Evolutionary conservation across 2,329 filamentous ascomycete genomes (phyloP).

Genomic region (Fusarium musae): DNA sequence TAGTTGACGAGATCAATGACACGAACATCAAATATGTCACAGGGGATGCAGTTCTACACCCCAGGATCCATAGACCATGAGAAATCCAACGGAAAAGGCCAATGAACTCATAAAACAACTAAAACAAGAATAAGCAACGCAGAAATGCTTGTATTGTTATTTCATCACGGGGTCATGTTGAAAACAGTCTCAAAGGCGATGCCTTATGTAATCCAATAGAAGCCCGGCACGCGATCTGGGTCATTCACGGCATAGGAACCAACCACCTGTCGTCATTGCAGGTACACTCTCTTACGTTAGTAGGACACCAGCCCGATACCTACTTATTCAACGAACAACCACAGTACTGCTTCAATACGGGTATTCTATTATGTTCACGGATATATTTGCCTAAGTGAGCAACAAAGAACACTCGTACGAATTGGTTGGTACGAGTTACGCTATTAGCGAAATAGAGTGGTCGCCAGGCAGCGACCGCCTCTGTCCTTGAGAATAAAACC

Average conservation of each 20-base stretch:
- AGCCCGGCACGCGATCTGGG: slow-evolving; percentile 24
- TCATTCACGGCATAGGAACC: slow-evolving; percentile 22
- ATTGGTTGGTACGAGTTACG: slow-evolving; percentile 23
- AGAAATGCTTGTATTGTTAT: background rate
- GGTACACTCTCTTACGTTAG: background rate
- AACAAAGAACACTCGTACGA: slow-evolving; percentile 17
- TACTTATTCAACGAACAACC: background rate
- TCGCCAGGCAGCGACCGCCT: slow-evolving; percentile 42
- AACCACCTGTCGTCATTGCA: slow-evolving; percentile 29
- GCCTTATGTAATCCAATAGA: slow-evolving; percentile 33
- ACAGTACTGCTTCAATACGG: background rate
- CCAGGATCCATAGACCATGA: background rate
- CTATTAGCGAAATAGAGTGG: slow-evolving; percentile 29
- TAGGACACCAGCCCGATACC: slow-evolving; percentile 7
- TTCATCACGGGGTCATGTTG: slow-evolving; percentile 14
- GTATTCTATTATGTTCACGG: background rate
- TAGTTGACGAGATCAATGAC: background rate
- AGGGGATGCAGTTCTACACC: background rate
- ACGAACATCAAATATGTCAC: background rate
- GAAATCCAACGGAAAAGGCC: background rate
- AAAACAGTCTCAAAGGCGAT: slow-evolving; percentile 7
- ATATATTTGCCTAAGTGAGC: slow-evolving; percentile 11
- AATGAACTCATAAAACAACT: background rate
- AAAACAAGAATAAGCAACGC: background rate
- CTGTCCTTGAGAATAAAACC: slow-evolving; percentile 18